Base-by-base conservation (phyloP, 2,329 filamentous ascomycete genomes). In the Fusarium pseudonygamai region DNA sequence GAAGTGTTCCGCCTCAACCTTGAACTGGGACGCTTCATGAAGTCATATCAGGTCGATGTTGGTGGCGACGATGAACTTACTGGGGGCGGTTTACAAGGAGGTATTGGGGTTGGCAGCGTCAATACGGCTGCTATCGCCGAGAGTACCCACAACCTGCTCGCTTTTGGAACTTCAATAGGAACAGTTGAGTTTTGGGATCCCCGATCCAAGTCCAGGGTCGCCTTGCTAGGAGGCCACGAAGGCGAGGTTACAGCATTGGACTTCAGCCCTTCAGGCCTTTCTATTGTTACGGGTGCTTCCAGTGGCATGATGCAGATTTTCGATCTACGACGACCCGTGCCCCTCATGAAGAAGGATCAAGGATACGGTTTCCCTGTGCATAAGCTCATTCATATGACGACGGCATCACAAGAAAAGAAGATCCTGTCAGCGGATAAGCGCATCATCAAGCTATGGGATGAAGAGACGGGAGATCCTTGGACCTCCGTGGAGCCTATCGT, bases 171-270 rank as follows among this genome's bases (percentile, higher is more conserved):
- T 3, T 95, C 94, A 6, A 85, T 96, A 64, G 96, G 96, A n/a
- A 97, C 96, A 2, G 94, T 98, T 32, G 96, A 99, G 80, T 96
- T 98, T 79, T 99, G 95, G 94, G 96, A 99, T 80, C 89, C 95
- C 2, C 89, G 96, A 67, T 95, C 93, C 36, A 92, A 94, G 79
- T 92, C 92, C 61, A 88, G 94, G 64, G 93, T 96, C 16, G 95
- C 94, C 22, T 88, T 96, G 24, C 85, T 99, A 5, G 87, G 92
- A 18, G 88, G 87, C 1, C 88, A 91, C 65, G 88, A 91, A 67
- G 90, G 90, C 37, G 93, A 94, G 79, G 91, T 98, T 50, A 98
- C 96, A 1, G 94, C 96, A 0, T 85, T 99, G 50, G 91, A 97
- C 73, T 99, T 97, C 80, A 91, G 93, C 75, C 88, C 90, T 22